phyloP scores from a whole-genome alignment of 2,329 filamentous ascomycete species.

The Phyllosticta citriasiana region DNA sequence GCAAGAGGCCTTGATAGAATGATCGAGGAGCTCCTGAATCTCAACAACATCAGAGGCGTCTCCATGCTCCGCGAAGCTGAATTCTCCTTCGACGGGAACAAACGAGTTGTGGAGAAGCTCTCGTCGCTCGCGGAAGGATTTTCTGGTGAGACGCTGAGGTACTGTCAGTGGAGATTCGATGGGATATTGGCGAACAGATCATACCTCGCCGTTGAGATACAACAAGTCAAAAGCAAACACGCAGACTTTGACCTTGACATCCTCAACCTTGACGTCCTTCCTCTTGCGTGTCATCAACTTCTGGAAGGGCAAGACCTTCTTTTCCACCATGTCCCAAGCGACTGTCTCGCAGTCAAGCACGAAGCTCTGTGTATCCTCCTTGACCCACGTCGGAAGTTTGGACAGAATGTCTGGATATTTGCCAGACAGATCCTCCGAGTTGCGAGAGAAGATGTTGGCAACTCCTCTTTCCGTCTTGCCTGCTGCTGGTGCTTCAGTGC shows the following conservation, averaged over 20 bases:
- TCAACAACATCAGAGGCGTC: constrained; percentile 84
- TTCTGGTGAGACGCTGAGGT: constrained; percentile 63
- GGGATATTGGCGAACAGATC: constrained; percentile 10
- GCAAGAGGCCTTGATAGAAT: constrained; percentile 89
- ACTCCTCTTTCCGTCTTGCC: constrained; percentile 64
- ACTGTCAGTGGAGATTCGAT: constrained; percentile 15
- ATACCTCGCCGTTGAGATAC: constrained; percentile 77
- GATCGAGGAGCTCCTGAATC: constrained; percentile 85
- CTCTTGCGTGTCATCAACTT: constrained; percentile 96
- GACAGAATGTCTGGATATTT: constrained; percentile 94
- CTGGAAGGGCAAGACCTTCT: constrained; percentile 94
- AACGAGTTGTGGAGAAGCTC: constrained; percentile 67
- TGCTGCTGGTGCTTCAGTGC: constrained; percentile 45
- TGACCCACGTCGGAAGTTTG: constrained; percentile 83
- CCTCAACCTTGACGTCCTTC: constrained; percentile 92
- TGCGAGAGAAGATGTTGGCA: constrained; percentile 89
- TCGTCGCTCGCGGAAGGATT: constrained; percentile 73
- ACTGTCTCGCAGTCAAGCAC: constrained; percentile 98
- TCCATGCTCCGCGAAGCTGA: constrained; percentile 78
- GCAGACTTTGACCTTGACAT: constrained; percentile 93
- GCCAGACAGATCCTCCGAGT: constrained; percentile 92
- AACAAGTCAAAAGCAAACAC: constrained; percentile 94
- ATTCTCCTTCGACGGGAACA: constrained; percentile 72
- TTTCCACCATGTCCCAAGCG: constrained; percentile 88
- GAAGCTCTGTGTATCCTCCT: constrained; percentile 81